These are phyloP conservation scores for Backusella liffmaniae DNA, from an alignment of 192 early-diverging fungal genomes.

Conservation along the genomic window DNA sequence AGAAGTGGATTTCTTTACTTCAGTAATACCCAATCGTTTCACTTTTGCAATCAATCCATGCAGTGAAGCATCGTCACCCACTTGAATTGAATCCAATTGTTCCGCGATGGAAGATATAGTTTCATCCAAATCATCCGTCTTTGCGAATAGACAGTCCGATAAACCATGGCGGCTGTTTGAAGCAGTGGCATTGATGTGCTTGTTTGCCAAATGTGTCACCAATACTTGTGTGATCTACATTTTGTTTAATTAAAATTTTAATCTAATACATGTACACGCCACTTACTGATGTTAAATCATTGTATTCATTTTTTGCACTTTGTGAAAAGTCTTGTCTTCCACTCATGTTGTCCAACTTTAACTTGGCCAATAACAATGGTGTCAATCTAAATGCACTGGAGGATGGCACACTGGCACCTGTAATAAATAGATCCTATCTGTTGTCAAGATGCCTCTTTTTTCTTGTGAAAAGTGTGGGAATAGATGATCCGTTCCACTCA, in stretches of 20 bases:
- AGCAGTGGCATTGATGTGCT: constrained; percentile 4
- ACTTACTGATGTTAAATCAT: constrained; percentile 22
- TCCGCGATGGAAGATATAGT: constrained; percentile 14
- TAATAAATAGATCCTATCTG: neutral
- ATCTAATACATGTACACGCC: neutral
- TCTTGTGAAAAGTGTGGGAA: neutral
- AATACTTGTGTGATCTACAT: constrained; percentile 27
- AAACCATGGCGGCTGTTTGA: constrained; percentile 12
- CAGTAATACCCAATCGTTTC: constrained; percentile 14
- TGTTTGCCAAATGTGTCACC: constrained; percentile 23
- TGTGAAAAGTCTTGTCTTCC: neutral
- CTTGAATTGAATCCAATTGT: constrained; percentile 8
- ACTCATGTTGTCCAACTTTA: constrained; percentile 25
- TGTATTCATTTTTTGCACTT: constrained; percentile 18
- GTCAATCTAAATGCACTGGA: constrained; percentile 39
- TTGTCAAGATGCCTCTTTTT: constrained; percentile 6
- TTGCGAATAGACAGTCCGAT: constrained; percentile 18
- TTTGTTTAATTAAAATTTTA: neutral
- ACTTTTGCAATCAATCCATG: constrained; percentile 25
- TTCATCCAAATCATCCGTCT: constrained; percentile 10
- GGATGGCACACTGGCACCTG: constrained; percentile 34
- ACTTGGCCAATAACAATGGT: constrained; percentile 31
- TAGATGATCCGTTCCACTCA: neutral
- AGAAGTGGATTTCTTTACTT: neutral
- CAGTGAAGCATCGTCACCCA: neutral